phyloP scores from a whole-genome alignment of 495 filamentous ascomycete species.

The Pseudotulostoma volvatum region DNA sequence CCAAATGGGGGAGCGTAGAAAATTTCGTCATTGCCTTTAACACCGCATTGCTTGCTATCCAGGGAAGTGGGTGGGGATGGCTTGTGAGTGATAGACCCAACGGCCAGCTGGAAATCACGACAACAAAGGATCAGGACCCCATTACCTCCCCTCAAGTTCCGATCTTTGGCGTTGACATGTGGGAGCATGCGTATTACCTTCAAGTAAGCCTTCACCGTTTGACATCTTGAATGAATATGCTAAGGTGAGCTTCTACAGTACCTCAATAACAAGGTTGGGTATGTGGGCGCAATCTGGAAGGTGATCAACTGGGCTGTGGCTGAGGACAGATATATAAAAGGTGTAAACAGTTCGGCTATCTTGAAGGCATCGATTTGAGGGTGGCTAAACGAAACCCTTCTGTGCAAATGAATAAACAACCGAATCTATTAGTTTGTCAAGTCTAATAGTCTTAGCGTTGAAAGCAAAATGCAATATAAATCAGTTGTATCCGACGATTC shows the following conservation, averaged over 20 bases:
- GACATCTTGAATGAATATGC: not conserved
- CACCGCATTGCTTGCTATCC: slow-evolving; percentile 58
- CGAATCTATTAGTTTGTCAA: no score
- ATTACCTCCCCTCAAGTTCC: slow-evolving; percentile 60
- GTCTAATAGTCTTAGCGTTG: no score
- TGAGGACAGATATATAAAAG: slow-evolving; percentile 51
- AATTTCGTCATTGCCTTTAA: slow-evolving; percentile 53
- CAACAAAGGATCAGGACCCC: slow-evolving; percentile 80
- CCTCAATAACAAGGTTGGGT: slow-evolving; percentile 90
- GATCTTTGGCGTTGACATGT: slow-evolving; percentile 86
- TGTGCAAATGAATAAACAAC: no score
- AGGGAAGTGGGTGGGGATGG: slow-evolving; percentile 93
- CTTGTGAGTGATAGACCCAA: slow-evolving; percentile 60
- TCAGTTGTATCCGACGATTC: no score
- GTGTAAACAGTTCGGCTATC: slow-evolving; percentile 8
- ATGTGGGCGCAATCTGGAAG: slow-evolving; percentile 88
- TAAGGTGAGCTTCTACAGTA: slow-evolving; percentile 60
- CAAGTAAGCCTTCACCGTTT: slow-evolving; percentile 21
- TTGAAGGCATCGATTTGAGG: no score
- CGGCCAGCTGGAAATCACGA: slow-evolving; percentile 49
- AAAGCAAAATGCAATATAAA: no score
- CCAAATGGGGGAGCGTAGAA: slow-evolving; percentile 54
- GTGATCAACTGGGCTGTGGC: slow-evolving; percentile 91
- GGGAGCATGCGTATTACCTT: slow-evolving; percentile 73
- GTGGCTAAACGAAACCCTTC: no score